A percentile compares a stretch with the other conserved stretches of the same genome.
Evolutionary conservation across 805 yeast species (phyloP).

Genomic region (Candida tammaniensis): DNA sequence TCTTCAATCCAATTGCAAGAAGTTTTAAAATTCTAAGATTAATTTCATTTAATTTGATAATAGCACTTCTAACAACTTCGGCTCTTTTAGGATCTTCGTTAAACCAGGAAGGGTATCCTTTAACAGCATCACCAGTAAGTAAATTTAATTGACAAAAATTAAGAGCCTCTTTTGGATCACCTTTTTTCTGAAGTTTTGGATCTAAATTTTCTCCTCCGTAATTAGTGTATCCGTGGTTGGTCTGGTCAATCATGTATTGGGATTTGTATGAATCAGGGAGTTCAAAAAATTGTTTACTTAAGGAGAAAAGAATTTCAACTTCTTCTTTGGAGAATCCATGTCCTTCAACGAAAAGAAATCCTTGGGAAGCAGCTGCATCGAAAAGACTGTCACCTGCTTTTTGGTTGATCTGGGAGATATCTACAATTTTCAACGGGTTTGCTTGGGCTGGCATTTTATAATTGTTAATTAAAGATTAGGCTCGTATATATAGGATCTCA

Average conservation of each 20-base stretch:
- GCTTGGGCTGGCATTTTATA: too few relatives aligned
- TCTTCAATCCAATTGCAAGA: constrained; percentile 60
- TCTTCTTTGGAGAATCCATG: constrained; percentile 59
- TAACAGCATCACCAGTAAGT: constrained; percentile 38
- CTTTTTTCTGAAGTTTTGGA: constrained; percentile 32
- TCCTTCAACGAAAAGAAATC: constrained; percentile 66
- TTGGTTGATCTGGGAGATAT: constrained; percentile 45
- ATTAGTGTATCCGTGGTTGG: constrained; percentile 61
- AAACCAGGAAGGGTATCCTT: constrained; percentile 53
- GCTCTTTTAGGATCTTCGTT: constrained; percentile 35
- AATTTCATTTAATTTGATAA: constrained; percentile 47
- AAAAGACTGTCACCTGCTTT: constrained; percentile 50
- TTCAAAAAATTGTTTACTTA: constrained; percentile 51
- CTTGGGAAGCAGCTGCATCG: constrained; percentile 60
- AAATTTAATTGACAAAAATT: constrained; percentile 60
- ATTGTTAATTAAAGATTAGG: too few relatives aligned
- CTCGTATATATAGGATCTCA: too few relatives aligned
- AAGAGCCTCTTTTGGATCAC: constrained; percentile 69
- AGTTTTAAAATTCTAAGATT: constrained; percentile 50
- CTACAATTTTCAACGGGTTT: constrained; percentile 57
- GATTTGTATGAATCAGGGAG: constrained; percentile 51
- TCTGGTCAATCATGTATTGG: constrained; percentile 46
- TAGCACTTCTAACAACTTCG: constrained; percentile 34
- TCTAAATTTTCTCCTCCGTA: constrained; percentile 53
- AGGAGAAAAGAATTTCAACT: constrained; percentile 47